These are phyloP conservation scores for Podospora bellae-mahoneyi DNA, from an alignment of 495 filamentous ascomycete genomes.

Conservation along the genomic window DNA sequence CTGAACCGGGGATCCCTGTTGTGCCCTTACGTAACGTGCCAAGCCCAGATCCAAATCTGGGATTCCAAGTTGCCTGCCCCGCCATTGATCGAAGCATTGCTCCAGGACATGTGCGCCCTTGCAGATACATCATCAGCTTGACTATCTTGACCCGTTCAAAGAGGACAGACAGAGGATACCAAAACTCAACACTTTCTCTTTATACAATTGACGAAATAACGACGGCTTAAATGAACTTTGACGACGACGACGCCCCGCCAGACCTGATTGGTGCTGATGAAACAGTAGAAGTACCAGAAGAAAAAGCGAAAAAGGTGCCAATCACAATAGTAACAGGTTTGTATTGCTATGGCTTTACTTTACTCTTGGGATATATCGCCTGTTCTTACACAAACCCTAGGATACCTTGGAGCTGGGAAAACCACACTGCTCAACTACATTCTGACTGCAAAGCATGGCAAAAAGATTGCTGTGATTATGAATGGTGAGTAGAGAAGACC, in stretches of 20 bases:
- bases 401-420: constrained; percentile 91
- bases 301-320: constrained; percentile 66
- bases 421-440: constrained; percentile 96
- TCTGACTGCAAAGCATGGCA: constrained; percentile 86
- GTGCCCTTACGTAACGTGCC: constrained; percentile 6
- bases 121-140: neutral
- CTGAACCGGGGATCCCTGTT: neutral
- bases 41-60: neutral
- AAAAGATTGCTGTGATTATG: constrained; percentile 95
- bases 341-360: constrained; percentile 10
- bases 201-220: neutral
- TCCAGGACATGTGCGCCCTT: neutral
- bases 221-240: constrained; percentile 45
- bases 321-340: constrained; percentile 92
- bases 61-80: neutral
- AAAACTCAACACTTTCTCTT: neutral
- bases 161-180: neutral
- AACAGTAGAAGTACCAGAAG: constrained; percentile 37
- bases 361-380: neutral
- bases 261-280: constrained; percentile 60
- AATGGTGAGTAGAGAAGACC: constrained; percentile 57
- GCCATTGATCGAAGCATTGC: neutral
- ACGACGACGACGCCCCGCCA: constrained; percentile 72
- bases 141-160: neutral
- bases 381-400: constrained; percentile 23